Conservation (phyloP, 345 rosid species). For the Linum tenue region DNA sequence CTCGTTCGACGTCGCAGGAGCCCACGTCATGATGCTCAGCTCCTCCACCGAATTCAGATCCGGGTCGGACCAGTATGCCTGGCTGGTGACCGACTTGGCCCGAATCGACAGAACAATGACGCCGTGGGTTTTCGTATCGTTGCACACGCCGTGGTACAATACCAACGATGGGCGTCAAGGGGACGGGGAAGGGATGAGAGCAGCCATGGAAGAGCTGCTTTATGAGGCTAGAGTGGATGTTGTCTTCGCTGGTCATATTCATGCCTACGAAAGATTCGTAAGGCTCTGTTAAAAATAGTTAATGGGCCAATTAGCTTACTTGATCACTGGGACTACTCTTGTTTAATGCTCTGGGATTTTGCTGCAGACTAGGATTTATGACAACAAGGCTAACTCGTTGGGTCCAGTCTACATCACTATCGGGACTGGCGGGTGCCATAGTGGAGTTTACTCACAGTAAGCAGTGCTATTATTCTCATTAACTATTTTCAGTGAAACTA, state of each 20-base stretch:
- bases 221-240: constrained; percentile 64
- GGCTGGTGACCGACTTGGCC: constrained; percentile 58
- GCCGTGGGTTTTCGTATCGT: constrained; percentile 66
- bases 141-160: constrained; percentile 93
- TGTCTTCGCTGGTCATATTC: constrained; percentile 83
- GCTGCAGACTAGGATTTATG: constrained; percentile 57
- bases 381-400: constrained; percentile 56
- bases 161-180: constrained; percentile 80
- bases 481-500: too few species aligned
- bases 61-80: constrained; percentile 56
- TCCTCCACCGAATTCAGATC: constrained; percentile 58
- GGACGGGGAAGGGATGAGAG: constrained; percentile 80
- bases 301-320: too few species aligned
- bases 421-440: constrained; percentile 90
- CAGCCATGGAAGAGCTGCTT: constrained; percentile 63
- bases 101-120: constrained; percentile 51
- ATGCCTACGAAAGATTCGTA: constrained; percentile 90
- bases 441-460: constrained; percentile 67
- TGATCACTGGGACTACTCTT: not conserved
- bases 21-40: constrained; percentile 55
- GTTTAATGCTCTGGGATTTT: not conserved
- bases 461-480: constrained; percentile 9
- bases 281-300: constrained; percentile 15
- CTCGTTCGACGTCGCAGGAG: constrained; percentile 56
- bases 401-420: constrained; percentile 74